These are phyloP conservation scores for Rhodotorula diobovata DNA, from an alignment of 768 basidiomycete genomes.

Conservation along the genomic window DNA sequence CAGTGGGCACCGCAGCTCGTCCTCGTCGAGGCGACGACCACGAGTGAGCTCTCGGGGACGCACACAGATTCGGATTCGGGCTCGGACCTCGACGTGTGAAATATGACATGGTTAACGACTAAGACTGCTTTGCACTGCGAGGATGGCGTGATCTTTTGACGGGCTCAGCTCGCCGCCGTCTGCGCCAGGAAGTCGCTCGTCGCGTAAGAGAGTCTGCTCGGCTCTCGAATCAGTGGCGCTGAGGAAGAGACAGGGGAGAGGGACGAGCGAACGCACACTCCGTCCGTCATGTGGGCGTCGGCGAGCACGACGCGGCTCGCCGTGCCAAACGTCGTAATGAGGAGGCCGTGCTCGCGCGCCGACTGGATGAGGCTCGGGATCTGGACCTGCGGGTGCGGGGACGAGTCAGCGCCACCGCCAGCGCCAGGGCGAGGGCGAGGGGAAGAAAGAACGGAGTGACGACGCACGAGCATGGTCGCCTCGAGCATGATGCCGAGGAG, in stretches of 20 bases:
- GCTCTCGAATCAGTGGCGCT: neutral
- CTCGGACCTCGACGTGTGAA: neutral
- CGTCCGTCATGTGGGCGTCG: conserved; percentile 49
- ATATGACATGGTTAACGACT: too few relatives aligned
- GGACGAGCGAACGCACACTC: conserved; percentile 33
- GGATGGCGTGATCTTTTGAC: too few relatives aligned
- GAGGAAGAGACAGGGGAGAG: neutral
- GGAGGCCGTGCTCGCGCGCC: conserved; percentile 78
- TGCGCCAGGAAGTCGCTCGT: conserved; percentile 30
- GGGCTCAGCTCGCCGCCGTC: conserved; percentile 19
- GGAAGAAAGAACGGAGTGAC: conserved; percentile 5
- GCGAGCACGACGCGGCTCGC: conserved; percentile 38
- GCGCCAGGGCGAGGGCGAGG: neutral
- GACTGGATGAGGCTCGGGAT: conserved; percentile 86
- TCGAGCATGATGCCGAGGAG: conserved; percentile 86
- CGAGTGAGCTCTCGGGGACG: neutral
- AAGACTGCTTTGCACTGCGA: neutral
- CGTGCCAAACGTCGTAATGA: conserved; percentile 73
- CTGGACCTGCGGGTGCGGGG: conserved; percentile 56
- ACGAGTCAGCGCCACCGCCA: neutral
- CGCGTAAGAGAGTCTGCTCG: conserved; percentile 28
- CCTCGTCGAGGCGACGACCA: neutral
- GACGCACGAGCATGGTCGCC: conserved; percentile 69
- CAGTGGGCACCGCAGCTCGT: neutral
- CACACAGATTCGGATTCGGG: neutral